Evolutionary conservation across 176 grass and related monocot species (phyloP), one percentile per base, ranked within the genome.

Genomic region (Lolium rigidum): DNA sequence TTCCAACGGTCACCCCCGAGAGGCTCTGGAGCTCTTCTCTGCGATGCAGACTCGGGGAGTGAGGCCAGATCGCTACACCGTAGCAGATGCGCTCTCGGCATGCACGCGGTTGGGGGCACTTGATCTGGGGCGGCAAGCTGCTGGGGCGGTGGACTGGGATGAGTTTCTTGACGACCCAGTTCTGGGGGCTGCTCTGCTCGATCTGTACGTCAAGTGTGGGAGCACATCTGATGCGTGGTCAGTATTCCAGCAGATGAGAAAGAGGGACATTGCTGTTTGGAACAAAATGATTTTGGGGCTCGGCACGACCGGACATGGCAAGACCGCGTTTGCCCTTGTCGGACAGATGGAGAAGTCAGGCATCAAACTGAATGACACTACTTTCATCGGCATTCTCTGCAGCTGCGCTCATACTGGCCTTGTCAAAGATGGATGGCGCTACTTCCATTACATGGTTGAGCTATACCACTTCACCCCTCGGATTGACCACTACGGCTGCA

Each of bases 121-220:
- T 52, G 85, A 90, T 80, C 25, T 94, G 68, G 90, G 90, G 21
- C 67, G 41, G 35, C 50, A 21, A 24, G 85, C 22, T 1, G 82
- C 59, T 3, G 2, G 5, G 20, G 70, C 80, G 64, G 17, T 94
- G 44, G 82, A 92, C n/a, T 57, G 74, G 78, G 70, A 86, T 24
- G 85, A 92, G 22, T 82, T 94, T 62, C 87, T 90, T 76, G 66
- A 54, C 47, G 88, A 92, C 37, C 87, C 85, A 60, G 82, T 90
- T 41, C 72, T 88, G 13, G 93, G 90, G 24, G 88, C 85, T 20
- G 87, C 93, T 4, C 50, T 94, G 17, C 88, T 94, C 1, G 79
- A 92, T 84, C 90, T 92, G 90, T 88, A 90, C 17, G 82, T 87
- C 68, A 94, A 94, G 86, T 92, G 87, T n/a, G 90, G 93, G 57